Conservation (phyloP, 2,329 filamentous ascomycete genomes). For the Emericellopsis cladophorae region DNA sequence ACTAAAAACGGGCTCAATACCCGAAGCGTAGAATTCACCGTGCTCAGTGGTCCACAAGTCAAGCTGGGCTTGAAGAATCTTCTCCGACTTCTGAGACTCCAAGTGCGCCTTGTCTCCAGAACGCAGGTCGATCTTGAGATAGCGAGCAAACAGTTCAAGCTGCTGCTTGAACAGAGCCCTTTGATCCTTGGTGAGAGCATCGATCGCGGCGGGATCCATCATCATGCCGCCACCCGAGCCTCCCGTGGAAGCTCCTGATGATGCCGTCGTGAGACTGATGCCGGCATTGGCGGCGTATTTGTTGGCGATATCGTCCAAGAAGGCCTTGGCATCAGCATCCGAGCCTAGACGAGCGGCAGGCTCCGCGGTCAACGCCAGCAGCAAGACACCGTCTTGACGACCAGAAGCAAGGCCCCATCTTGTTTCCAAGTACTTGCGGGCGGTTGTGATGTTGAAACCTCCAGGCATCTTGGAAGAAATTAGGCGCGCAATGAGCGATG, state of each 20-base stretch:
- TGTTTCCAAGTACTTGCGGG: conserved; percentile 89
- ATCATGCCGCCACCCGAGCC: conserved; percentile 80
- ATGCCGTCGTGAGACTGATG: conserved; percentile 67
- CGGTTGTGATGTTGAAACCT: conserved; percentile 95
- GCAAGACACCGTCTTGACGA: conserved; percentile 79
- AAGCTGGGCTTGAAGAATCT: conserved; percentile 80
- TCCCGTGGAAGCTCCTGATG: conserved; percentile 60
- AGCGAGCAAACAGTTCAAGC: conserved; percentile 85
- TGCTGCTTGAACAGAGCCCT: conserved; percentile 95
- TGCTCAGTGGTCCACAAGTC: conserved; percentile 94
- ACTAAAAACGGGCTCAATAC: conserved; percentile 90
- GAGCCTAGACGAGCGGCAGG: conserved; percentile 78
- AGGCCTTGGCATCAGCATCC: conserved; percentile 83
- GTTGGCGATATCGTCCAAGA: conserved; percentile 76
- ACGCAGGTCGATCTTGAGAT: conserved; percentile 92
- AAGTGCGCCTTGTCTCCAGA: conserved; percentile 93
- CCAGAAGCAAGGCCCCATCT: conserved; percentile 81
- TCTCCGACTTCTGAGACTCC: conserved; percentile 71
- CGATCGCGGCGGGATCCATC: conserved; percentile 97
- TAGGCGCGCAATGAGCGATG: conserved; percentile 81
- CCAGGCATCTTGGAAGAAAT: conserved; percentile 99
- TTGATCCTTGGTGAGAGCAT: conserved; percentile 95
- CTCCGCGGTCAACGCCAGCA: conserved; percentile 87
- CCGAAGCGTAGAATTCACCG: conserved; percentile 88
- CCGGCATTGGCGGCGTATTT: conserved; percentile 81